Base-by-base conservation (phyloP, 768 basidiomycete species). In the Omphalotus guepiniiformis region DNA sequence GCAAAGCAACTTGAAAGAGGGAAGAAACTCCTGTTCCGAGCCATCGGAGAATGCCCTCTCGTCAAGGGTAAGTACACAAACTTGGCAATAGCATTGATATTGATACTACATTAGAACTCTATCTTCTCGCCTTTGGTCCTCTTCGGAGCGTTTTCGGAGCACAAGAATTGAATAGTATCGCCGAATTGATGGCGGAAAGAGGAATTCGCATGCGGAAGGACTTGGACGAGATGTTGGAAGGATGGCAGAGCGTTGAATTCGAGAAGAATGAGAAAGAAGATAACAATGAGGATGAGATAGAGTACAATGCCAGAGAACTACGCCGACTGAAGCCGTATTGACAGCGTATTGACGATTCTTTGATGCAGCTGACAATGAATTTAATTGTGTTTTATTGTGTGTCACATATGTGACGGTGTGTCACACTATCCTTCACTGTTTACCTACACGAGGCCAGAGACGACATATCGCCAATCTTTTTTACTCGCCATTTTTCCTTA, bases 171-270 rank as follows among this genome's bases (percentile, higher is more conserved):
- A 72, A 72, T 42, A 70, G 59, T 18, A 73, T 85, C 44, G 82
- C 72, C 39, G 86, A 88, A 47, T 76, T 77, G 3, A 92, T 92
- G 89, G 83, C 74, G 4, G 89, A 91, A 60, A 67, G 85, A 30
- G 83, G 82, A 3, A 56, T 92, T 19, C 75, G 89, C 35, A 56
- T 92, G 23, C 76, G 89, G 38, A 61, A 65, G 40, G 82, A 76
- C 0, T 50, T 90, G 55, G 85, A 89, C 11, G 82, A 81, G 55
- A 67, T 65, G 39, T 36, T 80, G 32, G 74, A 71, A 18, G 74
- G 70, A 7, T 73, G 69, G 71, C n/a, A n/a, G n/a, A n/a, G n/a
- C n/a, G n/a, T n/a, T n/a, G n/a, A n/a, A n/a, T 55, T 55, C 13
- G 73, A 71, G 29, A 69, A 67, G 19, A 48, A 3, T 34, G 41